phyloP scores from a whole-genome alignment of 179 eudicot genomes.

The Sideroxylon spinosum region DNA sequence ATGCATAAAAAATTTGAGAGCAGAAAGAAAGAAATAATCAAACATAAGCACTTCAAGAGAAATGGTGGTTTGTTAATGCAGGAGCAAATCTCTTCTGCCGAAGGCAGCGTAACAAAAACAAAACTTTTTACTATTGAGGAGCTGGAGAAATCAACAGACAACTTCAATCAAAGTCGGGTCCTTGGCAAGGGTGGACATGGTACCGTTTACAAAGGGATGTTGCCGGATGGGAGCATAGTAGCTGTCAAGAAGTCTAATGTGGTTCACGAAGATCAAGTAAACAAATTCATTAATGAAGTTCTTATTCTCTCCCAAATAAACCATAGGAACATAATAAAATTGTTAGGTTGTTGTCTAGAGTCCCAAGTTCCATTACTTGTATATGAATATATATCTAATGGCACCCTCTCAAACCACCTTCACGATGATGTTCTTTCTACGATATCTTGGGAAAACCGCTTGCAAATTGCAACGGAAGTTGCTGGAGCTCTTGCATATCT shows the following conservation, averaged over 20 bases:
- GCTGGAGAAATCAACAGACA: slow-evolving; percentile 22
- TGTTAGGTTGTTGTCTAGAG: slow-evolving; percentile 25
- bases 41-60: slow-evolving; percentile 13
- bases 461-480: slow-evolving; percentile 13
- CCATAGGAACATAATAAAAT: slow-evolving; percentile 22
- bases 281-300: slow-evolving; percentile 21
- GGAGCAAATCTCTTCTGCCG: slow-evolving; percentile 4
- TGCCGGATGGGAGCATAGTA: slow-evolving; percentile 22
- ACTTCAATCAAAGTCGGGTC: slow-evolving; percentile 11
- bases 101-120: neutral
- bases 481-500: slow-evolving; percentile 26
- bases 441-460: slow-evolving; percentile 12
- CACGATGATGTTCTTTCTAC: neutral
- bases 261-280: slow-evolving; percentile 11
- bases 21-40: neutral
- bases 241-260: slow-evolving; percentile 22
- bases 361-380: slow-evolving; percentile 21
- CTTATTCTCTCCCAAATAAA: slow-evolving; percentile 20
- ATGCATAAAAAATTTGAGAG: neutral
- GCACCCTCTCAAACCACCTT: slow-evolving; percentile 19
- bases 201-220: slow-evolving; percentile 25
- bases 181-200: slow-evolving; percentile 23
- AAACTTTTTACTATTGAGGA: slow-evolving; percentile 8
- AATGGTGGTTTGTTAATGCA: slow-evolving; percentile 21
- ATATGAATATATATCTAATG: slow-evolving; percentile 19